Base-by-base conservation (phyloP, 306 rosid genomes). In the Luffa aegyptiaca region DNA sequence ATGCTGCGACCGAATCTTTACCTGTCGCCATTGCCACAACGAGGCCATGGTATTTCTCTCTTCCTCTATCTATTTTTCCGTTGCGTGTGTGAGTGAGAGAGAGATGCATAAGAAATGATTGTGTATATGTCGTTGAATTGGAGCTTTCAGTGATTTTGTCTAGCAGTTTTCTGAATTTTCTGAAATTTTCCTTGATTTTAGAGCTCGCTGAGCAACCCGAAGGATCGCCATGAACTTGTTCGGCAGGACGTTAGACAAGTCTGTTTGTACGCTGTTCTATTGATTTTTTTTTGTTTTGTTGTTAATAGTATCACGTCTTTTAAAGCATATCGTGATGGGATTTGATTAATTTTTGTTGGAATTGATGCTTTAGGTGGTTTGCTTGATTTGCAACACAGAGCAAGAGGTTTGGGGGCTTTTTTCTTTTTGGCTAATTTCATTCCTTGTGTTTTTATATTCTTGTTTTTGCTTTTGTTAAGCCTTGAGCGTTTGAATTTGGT, bases 21-120 rank as follows among this genome's bases (percentile, higher is more conserved):
- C 85, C 12, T 92, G 94, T 78, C 91, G 93, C 78, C 94, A 92
- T 71, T 92, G 94, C 84, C 94, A 90, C 86, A 90, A 90, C 91
- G 90, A 92, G 9, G 85, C 90, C 85, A 80, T 68, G 83, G 97
- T 72, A 1, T 74, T 21, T 55, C 53, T 42, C 5, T 41, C 21
- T 7, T 4, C 3, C 59, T 41, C 61, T 45, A 12, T 72, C 13
- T 16, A 13, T 3, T 51, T 5, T 18, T 48, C 1, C 10, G 1
- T 36, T 73, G 13, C 33, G 14, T 59, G 55, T 36, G 73, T 18
- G 5, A 17, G 49, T 66, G 8, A 8, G 31, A 17, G 0, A 66
- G 49, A 39, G 45, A 39, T 66, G 13, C 20, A 59, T 59, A 18
- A 5, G 7, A n/a, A 11, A 11, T 37, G n/a, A 2, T 68, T 68